These are phyloP conservation scores for Picochlorum sp. DNA, from an alignment of 139 green algal genomes.

Conservation along the genomic window DNA sequence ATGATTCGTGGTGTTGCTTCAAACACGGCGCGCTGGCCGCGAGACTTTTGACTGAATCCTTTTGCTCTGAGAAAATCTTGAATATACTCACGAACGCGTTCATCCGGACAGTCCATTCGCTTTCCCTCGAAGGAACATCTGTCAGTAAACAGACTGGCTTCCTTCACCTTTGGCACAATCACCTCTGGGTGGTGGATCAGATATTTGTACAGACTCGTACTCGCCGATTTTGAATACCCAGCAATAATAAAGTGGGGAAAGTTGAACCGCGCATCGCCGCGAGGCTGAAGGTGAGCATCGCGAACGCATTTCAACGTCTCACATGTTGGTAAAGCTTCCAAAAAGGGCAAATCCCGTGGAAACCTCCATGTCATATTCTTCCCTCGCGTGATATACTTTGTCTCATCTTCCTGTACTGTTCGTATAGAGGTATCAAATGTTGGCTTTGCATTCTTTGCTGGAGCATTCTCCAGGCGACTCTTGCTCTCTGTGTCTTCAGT, in stretches of 20 bases:
- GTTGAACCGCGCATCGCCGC: constrained; percentile 1
- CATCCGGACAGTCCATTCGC: not conserved
- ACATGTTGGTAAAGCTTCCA: constrained; percentile 5
- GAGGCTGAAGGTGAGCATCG: constrained; percentile 4
- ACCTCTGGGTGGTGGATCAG: constrained; percentile 4
- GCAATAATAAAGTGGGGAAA: constrained; percentile 12
- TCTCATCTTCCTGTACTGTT: not conserved
- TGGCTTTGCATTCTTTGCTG: too few species aligned
- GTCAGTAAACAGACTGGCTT: constrained; percentile 1
- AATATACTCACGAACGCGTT: not conserved
- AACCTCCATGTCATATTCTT: constrained; percentile 1
- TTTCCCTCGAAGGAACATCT: not conserved
- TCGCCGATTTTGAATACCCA: constrained; percentile 9
- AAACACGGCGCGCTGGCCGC: not conserved
- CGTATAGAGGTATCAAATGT: too few species aligned
- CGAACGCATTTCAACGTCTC: constrained; percentile 11
- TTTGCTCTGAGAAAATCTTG: not conserved
- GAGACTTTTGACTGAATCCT: not conserved
- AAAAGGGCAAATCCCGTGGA: constrained; percentile 1
- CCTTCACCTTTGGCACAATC: constrained; percentile 3
- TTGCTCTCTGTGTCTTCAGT: too few species aligned
- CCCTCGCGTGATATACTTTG: not conserved
- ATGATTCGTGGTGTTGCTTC: constrained; percentile 2
- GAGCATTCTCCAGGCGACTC: too few species aligned
- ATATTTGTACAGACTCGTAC: constrained; percentile 1